Evolutionary conservation across 2,329 filamentous ascomycete genomes (phyloP).

Genomic region (Fusarium phyllophilum): DNA sequence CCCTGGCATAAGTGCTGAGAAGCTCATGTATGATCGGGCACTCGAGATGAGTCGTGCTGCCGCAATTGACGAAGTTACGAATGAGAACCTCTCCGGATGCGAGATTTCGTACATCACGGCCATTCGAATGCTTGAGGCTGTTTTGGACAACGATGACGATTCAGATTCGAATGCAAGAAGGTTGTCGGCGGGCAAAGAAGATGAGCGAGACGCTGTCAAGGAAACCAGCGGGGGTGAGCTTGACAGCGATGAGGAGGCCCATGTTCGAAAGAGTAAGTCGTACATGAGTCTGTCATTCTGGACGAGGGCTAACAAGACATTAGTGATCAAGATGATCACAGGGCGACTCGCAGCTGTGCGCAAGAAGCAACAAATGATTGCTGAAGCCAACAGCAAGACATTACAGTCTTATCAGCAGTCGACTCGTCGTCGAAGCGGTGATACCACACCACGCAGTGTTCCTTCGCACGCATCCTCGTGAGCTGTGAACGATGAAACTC

Average conservation of each 20-base stretch:
- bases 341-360: slow-evolving; percentile 65
- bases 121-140: slow-evolving; percentile 93
- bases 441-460: slow-evolving; percentile 65
- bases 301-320: slow-evolving; percentile 36
- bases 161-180: slow-evolving; percentile 41
- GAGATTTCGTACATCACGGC: slow-evolving; percentile 94
- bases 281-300: background rate
- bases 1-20: slow-evolving; percentile 91
- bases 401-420: slow-evolving; percentile 56
- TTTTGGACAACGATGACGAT: slow-evolving; percentile 84
- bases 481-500: background rate
- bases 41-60: slow-evolving; percentile 96
- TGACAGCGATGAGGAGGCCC: slow-evolving; percentile 77
- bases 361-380: slow-evolving; percentile 71
- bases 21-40: slow-evolving; percentile 97
- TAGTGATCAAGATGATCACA: slow-evolving; percentile 72
- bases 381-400: slow-evolving; percentile 62
- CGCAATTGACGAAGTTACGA: slow-evolving; percentile 94
- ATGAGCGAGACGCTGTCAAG: slow-evolving; percentile 51
- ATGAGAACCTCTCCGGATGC: slow-evolving; percentile 86
- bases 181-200: slow-evolving; percentile 53
- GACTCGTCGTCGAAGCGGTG: slow-evolving; percentile 63
- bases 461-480: slow-evolving; percentile 57
- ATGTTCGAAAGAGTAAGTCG: slow-evolving; percentile 75
- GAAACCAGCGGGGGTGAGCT: slow-evolving; percentile 57